Evolutionary conservation across 1,139 yeast species (phyloP).

Genomic region (Yamadazyma sp.): DNA sequence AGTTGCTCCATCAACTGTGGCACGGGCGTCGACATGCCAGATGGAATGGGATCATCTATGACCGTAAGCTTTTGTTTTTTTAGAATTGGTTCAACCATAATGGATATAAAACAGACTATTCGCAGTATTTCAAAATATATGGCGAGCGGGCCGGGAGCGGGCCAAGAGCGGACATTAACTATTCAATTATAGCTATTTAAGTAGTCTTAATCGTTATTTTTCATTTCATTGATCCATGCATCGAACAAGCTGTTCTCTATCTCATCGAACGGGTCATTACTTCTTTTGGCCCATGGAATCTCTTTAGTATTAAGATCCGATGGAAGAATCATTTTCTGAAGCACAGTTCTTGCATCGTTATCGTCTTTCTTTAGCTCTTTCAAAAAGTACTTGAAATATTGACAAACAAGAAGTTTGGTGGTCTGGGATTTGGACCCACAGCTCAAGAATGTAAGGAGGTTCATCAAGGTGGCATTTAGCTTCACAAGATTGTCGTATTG

Average conservation of each 20-base stretch:
- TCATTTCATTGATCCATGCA: slow-evolving; percentile 46
- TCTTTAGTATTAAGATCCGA: slow-evolving; percentile 24
- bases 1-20: slow-evolving; percentile 1
- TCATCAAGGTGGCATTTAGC: slow-evolving; percentile 31
- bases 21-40: background rate
- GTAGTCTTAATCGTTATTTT: slow-evolving; percentile 2
- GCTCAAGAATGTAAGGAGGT: slow-evolving; percentile 26
- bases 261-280: slow-evolving; percentile 34
- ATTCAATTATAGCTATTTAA: no score
- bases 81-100: slow-evolving; percentile 7
- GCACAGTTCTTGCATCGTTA: slow-evolving; percentile 16
- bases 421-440: slow-evolving; percentile 16
- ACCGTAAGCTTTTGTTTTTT: slow-evolving; percentile 4
- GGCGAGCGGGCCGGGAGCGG: background rate
- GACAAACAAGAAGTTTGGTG: slow-evolving; percentile 35
- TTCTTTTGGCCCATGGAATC: slow-evolving; percentile 10
- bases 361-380: slow-evolving; percentile 35
- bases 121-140: background rate
- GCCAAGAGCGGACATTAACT: no score
- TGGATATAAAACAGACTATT: background rate
- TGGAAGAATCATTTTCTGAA: slow-evolving; percentile 38
- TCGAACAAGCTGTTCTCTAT: slow-evolving; percentile 45
- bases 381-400: slow-evolving; percentile 40
- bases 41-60: background rate
- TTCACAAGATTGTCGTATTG: slow-evolving; percentile 37